Evolutionary conservation across 2,329 filamentous ascomycete species (phyloP), one percentile per base, ranked within the genome.

Genomic region (Beauveria caledonica): DNA sequence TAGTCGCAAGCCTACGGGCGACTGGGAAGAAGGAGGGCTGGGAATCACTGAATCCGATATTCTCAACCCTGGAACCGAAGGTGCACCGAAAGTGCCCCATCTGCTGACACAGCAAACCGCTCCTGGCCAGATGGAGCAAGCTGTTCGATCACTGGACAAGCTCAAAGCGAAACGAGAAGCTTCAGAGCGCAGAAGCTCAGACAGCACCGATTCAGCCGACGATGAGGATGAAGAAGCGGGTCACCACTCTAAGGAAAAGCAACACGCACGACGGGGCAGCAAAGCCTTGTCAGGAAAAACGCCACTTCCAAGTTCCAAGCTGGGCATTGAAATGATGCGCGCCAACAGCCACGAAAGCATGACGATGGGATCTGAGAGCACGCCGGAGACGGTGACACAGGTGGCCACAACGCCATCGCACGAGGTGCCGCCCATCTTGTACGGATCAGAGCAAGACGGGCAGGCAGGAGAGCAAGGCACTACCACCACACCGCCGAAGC

Each of bases 281-380:
- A 74, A 74, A 58, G 69, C 72, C 10, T 62, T 70, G 57, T 64
- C 68, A 42, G 69, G 75, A 62, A 85, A 86, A 64, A 74, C 77
- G 17, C 78, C 80, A 42, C 80, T 89, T 25, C 87, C 89, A 13
- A 89, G 88, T 58, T 96, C 92, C 0, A 97, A 96, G 73, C 82
- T 97, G 2, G 92, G 92, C 1, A 94, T 92, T 54, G 93, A 97
- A 73, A 97, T 97, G 93, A 93, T 97, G 90, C 86, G 93, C 52
- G 95, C 93, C 21, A 96, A 96, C 72, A 96, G 91, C 69, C 88
- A 93, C 67, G 93, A 95, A 53, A 96, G 92, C 68, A 83, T 90
- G 59, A 78, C 78, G 1, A 57, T 81, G 13, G 73, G 75, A 11
- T 80, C 80, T 3, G 81, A 83, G 51, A 78, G 74, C 65, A 77